Percentiles rank a stretch among this genome's conserved stretches.
These are phyloP conservation scores for Blastobotrys raffinosifermentans DNA, from an alignment of 1,139 yeast species.

Conservation along the genomic window DNA sequence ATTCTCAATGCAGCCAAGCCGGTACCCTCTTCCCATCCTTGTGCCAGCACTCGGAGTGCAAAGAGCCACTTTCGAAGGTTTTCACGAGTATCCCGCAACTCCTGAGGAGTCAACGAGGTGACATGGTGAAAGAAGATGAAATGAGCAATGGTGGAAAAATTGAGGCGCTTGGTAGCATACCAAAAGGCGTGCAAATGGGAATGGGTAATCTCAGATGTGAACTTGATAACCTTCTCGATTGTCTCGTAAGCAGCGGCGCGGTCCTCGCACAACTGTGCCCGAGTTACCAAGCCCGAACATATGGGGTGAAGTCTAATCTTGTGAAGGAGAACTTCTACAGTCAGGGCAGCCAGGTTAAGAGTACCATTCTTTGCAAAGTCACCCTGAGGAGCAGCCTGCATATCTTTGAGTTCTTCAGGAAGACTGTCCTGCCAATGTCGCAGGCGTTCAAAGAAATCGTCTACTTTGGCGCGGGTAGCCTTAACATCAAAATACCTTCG, in stretches of 20 bases:
- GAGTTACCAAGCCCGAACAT: conserved; percentile 18
- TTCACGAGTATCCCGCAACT: conserved; percentile 27
- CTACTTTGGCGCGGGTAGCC: conserved; percentile 19
- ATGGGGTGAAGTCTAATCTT: conserved; percentile 26
- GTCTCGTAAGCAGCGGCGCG: conserved; percentile 29
- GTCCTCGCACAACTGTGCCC: conserved; percentile 17
- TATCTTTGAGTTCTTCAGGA: conserved; percentile 28
- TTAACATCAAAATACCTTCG: conserved; percentile 19
- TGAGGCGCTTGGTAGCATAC: conserved; percentile 32
- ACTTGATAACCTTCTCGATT: conserved; percentile 29
- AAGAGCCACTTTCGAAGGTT: conserved; percentile 32
- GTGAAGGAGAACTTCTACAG: conserved; percentile 31
- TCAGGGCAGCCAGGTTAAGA: conserved; percentile 30
- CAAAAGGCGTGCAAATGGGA: conserved; percentile 35
- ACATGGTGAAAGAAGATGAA: conserved; percentile 32
- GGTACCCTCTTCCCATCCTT: conserved; percentile 36
- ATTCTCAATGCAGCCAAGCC: conserved; percentile 33
- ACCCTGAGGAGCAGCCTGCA: conserved; percentile 23
- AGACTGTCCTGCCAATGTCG: conserved; percentile 27
- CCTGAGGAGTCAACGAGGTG: conserved; percentile 28
- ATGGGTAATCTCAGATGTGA: conserved; percentile 33
- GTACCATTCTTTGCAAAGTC: conserved; percentile 32
- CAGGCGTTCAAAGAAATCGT: conserved; percentile 21
- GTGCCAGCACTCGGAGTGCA: conserved; percentile 25
- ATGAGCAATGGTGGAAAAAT: conserved; percentile 32